Conservation (phyloP, 352 stramenopile genomes). For the Pythium coloratum region DNA sequence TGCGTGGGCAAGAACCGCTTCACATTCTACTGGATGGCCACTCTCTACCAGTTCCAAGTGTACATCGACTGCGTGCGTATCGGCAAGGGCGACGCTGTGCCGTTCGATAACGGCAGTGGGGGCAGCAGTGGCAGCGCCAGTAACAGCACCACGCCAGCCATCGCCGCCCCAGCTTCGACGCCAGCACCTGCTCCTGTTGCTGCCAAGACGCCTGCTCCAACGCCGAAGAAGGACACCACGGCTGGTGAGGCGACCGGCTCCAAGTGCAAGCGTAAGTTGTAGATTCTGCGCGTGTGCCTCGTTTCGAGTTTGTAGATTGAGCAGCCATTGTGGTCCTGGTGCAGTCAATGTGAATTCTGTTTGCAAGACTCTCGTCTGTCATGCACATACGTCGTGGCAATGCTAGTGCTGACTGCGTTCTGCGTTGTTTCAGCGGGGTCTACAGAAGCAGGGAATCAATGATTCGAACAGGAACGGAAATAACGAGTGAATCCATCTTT, state of each 20-base stretch:
- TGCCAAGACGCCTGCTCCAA: not conserved
- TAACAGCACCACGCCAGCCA: conserved; percentile 11
- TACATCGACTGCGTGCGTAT: conserved; percentile 34
- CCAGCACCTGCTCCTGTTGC: conserved; percentile 4
- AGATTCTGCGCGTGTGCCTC: not conserved
- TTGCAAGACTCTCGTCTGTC: too few relatives aligned
- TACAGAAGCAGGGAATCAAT: too few relatives aligned
- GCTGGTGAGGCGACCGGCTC: not conserved
- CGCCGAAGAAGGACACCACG: not conserved
- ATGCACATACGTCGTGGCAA: too few relatives aligned
- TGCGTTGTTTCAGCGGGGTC: too few relatives aligned
- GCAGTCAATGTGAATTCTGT: too few relatives aligned
- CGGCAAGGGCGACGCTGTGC: conserved; percentile 4
- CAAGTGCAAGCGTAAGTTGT: not conserved
- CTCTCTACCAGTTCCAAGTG: conserved; percentile 58
- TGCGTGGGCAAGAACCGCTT: conserved; percentile 42
- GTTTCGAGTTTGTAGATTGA: too few relatives aligned
- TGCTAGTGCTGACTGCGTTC: too few relatives aligned
- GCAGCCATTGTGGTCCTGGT: too few relatives aligned
- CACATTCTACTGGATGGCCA: conserved; percentile 58
- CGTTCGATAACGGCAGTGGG: conserved; percentile 3
- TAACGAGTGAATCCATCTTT: not conserved
- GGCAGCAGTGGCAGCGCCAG: not conserved
- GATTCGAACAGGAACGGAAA: not conserved
- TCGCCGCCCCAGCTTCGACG: conserved; percentile 1